Base-by-base conservation (phyloP, 2,329 filamentous ascomycete genomes). In the Herpotrichia juniperi region DNA sequence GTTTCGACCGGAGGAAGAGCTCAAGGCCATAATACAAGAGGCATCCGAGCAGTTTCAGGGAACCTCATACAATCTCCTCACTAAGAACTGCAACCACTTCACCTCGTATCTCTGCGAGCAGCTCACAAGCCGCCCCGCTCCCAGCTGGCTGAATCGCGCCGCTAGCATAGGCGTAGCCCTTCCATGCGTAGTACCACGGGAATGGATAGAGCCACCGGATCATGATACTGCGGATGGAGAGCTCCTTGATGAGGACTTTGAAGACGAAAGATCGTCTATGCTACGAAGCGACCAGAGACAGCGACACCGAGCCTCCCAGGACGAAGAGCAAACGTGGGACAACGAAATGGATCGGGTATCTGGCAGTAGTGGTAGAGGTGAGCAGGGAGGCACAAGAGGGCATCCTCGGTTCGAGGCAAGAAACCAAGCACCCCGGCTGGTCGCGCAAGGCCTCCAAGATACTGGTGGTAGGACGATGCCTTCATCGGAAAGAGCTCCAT, bases 31-130 rank as follows among this genome's bases (percentile, higher is more conserved):
- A 34, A 83, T 96, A 39, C 84, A 82, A 62, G 79, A 78, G 69
- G 87, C 87, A 11, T 90, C 87, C 1, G 82, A 88, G 35, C 81
- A 87, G 60, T 96, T 94, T 64, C 81, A 86, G 50, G 91, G 91
- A 21, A 86, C 86, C 0, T 83, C 83, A 12, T 94, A 96, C 74
- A 93, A 94, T 66, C 82, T 96, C 12, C 80, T 96, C 39, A 91
- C 87, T 17, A 86, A 86, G 62, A 96, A 96, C 73, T 96, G 91
- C 81, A 96, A 96, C 71, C 91, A 96, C 71, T 96, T 96, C 71
- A 93, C 90, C 2, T 86, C 85, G 17, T 85, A 88, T 63, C 81
- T 96, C 16, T 92, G 89, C 73, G 80, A 87, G 69, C 84, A 83
- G 59, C 80, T 96, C 48, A 93, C 89, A 1, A 85, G 87, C 5